Percentiles rank a stretch among this genome's conserved stretches.
Evolutionary conservation across 306 rosid species (phyloP).

Genomic region (Benincasa hispida): DNA sequence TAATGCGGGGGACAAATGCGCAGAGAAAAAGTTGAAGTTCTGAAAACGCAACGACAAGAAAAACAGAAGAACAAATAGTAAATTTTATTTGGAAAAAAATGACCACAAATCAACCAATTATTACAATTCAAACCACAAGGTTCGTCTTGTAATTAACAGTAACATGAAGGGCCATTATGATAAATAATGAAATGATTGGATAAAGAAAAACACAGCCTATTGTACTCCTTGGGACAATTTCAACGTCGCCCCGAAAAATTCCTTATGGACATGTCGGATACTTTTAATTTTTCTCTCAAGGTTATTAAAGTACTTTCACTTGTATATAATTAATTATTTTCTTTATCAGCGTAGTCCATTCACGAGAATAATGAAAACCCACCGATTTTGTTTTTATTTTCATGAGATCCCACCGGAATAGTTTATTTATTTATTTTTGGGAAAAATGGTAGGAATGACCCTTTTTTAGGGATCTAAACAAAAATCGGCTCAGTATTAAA

Average conservation of each 20-base stretch:
- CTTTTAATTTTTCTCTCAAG: not conserved
- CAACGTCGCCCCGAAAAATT: not conserved
- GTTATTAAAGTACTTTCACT: not conserved
- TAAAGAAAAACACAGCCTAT: not conserved
- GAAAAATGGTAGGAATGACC: too few species aligned
- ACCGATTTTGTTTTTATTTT: not conserved
- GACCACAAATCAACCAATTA: not conserved
- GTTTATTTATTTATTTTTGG: not conserved
- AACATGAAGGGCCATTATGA: not conserved
- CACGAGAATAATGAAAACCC: not conserved
- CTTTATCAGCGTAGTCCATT: not conserved
- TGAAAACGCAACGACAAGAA: not conserved
- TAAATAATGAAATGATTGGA: not conserved
- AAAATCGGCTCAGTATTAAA: too few species aligned
- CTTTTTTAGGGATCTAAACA: too few species aligned
- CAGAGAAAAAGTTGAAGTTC: not conserved
- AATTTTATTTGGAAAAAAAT: not conserved
- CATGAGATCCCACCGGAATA: not conserved
- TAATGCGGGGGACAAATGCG: not conserved
- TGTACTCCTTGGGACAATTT: not conserved
- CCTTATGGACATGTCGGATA: not conserved
- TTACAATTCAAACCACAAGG: not conserved
- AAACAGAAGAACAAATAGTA: not conserved
- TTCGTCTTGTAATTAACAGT: not conserved
- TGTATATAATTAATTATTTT: not conserved